Percentiles rank a stretch among this genome's conserved stretches.
These are phyloP conservation scores for Nidularia pulvinata DNA, from an alignment of 768 basidiomycete genomes.

Conservation along the genomic window DNA sequence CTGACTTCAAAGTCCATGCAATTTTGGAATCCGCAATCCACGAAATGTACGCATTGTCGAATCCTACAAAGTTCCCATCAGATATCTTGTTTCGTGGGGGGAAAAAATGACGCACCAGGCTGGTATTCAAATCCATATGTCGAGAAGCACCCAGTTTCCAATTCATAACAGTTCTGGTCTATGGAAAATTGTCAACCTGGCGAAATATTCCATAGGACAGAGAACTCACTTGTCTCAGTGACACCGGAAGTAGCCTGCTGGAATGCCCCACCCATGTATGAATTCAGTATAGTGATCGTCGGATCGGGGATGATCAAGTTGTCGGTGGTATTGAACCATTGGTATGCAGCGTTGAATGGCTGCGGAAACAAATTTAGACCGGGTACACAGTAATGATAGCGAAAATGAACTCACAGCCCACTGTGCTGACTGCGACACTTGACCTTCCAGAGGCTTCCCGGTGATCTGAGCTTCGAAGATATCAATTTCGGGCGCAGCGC, in stretches of 20 bases:
- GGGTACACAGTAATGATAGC: background rate
- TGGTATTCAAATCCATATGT: constrained; percentile 84
- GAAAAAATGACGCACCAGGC: constrained; percentile 39
- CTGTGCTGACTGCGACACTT: constrained; percentile 86
- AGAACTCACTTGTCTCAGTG: constrained; percentile 49
- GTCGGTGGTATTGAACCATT: constrained; percentile 63
- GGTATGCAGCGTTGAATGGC: constrained; percentile 79
- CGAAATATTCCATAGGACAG: background rate
- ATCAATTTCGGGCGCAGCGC: constrained; percentile 90
- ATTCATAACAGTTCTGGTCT: constrained; percentile 75
- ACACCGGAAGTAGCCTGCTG: constrained; percentile 86
- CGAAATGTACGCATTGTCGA: constrained; percentile 66
- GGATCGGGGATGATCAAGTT: constrained; percentile 59
- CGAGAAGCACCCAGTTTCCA: constrained; percentile 50
- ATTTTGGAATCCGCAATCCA: constrained; percentile 69
- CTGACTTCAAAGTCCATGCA: constrained; percentile 70
- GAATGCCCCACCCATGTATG: constrained; percentile 73
- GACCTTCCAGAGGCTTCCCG: constrained; percentile 32
- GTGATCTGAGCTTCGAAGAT: constrained; percentile 74
- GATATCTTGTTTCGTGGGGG: background rate
- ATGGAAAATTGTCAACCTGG: constrained; percentile 4
- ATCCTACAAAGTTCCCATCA: constrained; percentile 27
- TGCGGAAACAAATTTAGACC: constrained; percentile 34
- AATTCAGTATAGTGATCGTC: constrained; percentile 51
- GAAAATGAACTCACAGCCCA: constrained; percentile 62